Evolutionary conservation across 805 yeast genomes (phyloP).

Genomic region (Hanseniaspora jakobsenii): DNA sequence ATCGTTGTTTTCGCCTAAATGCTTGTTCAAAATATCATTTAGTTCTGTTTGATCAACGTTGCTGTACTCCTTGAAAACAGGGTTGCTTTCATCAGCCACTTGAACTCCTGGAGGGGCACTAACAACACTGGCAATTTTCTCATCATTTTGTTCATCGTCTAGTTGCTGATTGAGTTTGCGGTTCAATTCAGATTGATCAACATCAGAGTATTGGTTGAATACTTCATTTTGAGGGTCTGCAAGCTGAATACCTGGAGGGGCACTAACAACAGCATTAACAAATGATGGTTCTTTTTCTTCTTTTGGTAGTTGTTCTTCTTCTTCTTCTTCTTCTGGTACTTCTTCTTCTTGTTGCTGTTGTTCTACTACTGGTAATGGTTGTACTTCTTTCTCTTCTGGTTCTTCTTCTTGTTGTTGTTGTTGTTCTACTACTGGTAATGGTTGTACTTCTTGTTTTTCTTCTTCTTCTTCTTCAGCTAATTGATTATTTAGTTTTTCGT

Average conservation of each 20-base stretch:
- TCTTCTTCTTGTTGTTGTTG: constrained; percentile 28
- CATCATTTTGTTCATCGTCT: constrained; percentile 8
- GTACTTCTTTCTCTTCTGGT: background rate
- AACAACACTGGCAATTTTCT: constrained; percentile 3
- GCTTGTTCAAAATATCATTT: constrained; percentile 8
- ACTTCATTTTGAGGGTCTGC: constrained; percentile 36
- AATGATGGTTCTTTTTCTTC: no score
- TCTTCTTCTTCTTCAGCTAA: background rate
- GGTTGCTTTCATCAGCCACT: background rate
- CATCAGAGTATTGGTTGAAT: constrained; percentile 43
- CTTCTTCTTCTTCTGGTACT: constrained; percentile 6
- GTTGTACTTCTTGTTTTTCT: background rate
- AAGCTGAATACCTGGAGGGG: constrained; percentile 37
- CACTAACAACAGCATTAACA: no score
- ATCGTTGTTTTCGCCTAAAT: constrained; percentile 21
- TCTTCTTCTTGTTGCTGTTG: constrained; percentile 33
- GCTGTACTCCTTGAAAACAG: background rate
- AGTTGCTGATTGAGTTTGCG: constrained; percentile 26
- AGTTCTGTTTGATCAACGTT: constrained; percentile 1
- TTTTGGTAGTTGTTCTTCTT: background rate
- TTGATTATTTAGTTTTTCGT: constrained; percentile 30
- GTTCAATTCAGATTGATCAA: constrained; percentile 49
- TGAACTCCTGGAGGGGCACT: constrained; percentile 4
- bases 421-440: constrained; percentile 35
- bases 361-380: constrained; percentile 29